Evolutionary conservation across 352 stramenopile species (phyloP).

Genomic region (Phytophthora agathidicida): DNA sequence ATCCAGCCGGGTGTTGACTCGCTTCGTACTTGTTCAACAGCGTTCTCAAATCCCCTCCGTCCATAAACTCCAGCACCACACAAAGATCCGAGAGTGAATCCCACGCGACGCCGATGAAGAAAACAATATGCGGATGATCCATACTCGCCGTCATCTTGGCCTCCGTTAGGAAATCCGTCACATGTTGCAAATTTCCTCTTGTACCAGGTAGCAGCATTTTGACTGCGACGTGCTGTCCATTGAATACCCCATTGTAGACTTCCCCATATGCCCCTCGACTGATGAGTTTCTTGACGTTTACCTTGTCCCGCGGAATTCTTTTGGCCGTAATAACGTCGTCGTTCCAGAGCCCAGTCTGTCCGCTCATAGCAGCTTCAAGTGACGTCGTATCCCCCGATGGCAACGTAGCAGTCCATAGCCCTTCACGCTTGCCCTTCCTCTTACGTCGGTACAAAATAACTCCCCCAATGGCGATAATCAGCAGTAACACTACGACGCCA

Average conservation of each 20-base stretch:
- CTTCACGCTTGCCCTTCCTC: no score
- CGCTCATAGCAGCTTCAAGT: no score
- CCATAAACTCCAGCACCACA: constrained; percentile 51
- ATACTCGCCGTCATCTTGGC: constrained; percentile 39
- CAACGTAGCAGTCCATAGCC: no score
- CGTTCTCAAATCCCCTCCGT: constrained; percentile 41
- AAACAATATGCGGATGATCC: constrained; percentile 38
- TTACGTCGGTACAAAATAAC: no score
- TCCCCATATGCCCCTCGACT: constrained; percentile 40
- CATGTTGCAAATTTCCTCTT: constrained; percentile 16
- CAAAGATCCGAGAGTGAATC: constrained; percentile 37
- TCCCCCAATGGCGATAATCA: no score
- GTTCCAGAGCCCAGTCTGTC: constrained; percentile 29
- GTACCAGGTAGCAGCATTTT: constrained; percentile 37
- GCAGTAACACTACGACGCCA: neutral
- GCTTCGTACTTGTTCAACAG: constrained; percentile 30
- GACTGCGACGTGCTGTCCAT: constrained; percentile 32
- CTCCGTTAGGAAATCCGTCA: constrained; percentile 43
- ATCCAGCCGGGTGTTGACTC: constrained; percentile 10
- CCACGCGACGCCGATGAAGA: constrained; percentile 45
- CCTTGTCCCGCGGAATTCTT: constrained; percentile 31
- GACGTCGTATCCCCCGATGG: no score
- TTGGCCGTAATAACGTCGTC: constrained; percentile 33
- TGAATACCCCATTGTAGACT: constrained; percentile 38
- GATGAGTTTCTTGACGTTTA: constrained; percentile 23